A percentile compares a stretch with the other conserved stretches of the same genome.
phyloP scores from a whole-genome alignment of 805 yeast genomes.

The Yarrowia divulgata region DNA sequence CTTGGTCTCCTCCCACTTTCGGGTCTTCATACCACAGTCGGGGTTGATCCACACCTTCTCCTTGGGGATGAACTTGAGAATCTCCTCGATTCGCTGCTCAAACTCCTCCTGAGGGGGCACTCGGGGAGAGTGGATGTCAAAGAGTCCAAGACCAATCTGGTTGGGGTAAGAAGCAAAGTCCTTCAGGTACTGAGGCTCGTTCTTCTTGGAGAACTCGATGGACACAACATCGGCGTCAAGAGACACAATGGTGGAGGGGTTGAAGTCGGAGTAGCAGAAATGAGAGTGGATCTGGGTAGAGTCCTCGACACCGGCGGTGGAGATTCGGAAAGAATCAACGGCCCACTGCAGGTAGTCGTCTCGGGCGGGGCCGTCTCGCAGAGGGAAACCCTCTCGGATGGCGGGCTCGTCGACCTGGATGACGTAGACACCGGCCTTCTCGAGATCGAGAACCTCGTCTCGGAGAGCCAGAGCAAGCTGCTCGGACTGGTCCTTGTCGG shows the following conservation, averaged over 20 bases:
- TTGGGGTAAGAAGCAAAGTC: slow-evolving; percentile 98
- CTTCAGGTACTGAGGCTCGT: slow-evolving; percentile 96
- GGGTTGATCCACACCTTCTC: slow-evolving; percentile 99
- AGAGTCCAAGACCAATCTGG: slow-evolving; percentile 99
- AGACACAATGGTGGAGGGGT: slow-evolving; percentile 99
- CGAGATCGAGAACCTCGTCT: slow-evolving; percentile 98
- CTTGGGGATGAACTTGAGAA: slow-evolving; percentile 96
- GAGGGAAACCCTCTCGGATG: slow-evolving; percentile 99
- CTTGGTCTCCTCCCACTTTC: slow-evolving; percentile 98
- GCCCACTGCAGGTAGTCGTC: slow-evolving; percentile 97
- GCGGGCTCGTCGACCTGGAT: slow-evolving; percentile 99
- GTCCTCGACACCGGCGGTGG: slow-evolving; percentile 97
- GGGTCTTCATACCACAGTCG: slow-evolving; percentile 99
- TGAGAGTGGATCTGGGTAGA: slow-evolving; percentile 98
- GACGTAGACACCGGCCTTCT: slow-evolving; percentile 96
- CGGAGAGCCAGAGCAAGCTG: slow-evolving; percentile 97
- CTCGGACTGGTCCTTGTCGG: slow-evolving; percentile 91
- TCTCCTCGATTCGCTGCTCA: slow-evolving; percentile 89
- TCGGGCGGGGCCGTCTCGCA: slow-evolving; percentile 97
- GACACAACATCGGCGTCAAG: slow-evolving; percentile 99
- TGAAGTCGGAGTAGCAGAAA: slow-evolving; percentile 99
- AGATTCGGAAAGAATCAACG: slow-evolving; percentile 99
- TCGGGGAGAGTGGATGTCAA: slow-evolving; percentile 99
- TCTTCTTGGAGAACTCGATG: slow-evolving; percentile 99
- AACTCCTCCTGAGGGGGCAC: slow-evolving; percentile 98